Base-by-base conservation (phyloP, 2,329 filamentous ascomycete genomes). In the Claviceps sp. region DNA sequence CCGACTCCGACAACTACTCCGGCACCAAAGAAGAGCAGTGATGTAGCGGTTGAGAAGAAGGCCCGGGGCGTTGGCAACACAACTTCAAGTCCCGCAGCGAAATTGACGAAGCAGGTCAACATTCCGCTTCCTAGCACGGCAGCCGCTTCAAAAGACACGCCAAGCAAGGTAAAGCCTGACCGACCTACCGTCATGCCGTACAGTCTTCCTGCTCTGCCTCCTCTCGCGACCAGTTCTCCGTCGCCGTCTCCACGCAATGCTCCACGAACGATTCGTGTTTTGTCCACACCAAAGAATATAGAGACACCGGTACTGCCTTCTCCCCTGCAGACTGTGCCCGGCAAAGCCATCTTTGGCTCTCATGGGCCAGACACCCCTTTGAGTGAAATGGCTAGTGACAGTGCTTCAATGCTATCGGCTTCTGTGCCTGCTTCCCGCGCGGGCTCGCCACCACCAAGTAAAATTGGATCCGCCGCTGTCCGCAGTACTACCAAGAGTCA, bases 381-480 rank as follows among this genome's bases (percentile, higher is more conserved):
- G 1, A 89, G 85, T 61, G 87, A 90, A 60, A 73, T 81, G 52
- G 74, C 87, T 39, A 89, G 85, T n/a, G 87, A 91, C 62, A 87
- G 78, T 51, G 81, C 85, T 11, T 89, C 85, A 0, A 72, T 89
- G 22, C 75, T 87, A 4, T 90, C 87, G 16, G 76, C 81, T 2
- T 87, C 85, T 2, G 68, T 85, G 38, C 87, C 77, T 1, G 72
- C 73, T 16, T 81, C 87, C 14, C 78, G 86, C 44, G 80, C 85
- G 16, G 86, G 75, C 61, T 89, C 86, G 4, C 86, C 87, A 3
- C 84, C 83, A 7, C 77, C 77, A 2, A 63, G 56, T 52, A 84
- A 76, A 59, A 72, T 89, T 47, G 85, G 86, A 4, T 80, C 81
- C 47, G 84, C 85, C 4, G 81, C 84, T 14, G 73, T 87, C 3